Evolutionary conservation across 148 eudicot species (phyloP).

Genomic region (Nepenthes mirabilis): DNA sequence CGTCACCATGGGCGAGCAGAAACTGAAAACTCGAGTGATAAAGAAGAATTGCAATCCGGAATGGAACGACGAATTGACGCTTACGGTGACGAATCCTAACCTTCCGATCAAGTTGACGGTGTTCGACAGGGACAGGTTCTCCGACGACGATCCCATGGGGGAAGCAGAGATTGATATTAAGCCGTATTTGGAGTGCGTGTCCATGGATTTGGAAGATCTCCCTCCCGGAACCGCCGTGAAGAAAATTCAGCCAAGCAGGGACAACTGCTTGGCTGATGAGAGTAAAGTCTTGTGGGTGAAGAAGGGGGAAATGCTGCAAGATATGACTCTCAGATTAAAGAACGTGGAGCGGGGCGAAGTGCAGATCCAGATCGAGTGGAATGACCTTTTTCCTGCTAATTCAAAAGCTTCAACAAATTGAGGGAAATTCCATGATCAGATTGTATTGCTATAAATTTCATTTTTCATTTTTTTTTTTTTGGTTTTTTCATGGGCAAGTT

Average conservation of each 20-base stretch:
- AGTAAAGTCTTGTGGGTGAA: slow-evolving; percentile 12
- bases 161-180: slow-evolving; percentile 10
- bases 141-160: slow-evolving; percentile 11
- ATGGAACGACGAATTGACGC: slow-evolving; percentile 54
- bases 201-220: neutral
- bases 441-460: no score
- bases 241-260: slow-evolving; percentile 9
- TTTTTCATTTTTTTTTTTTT: no score
- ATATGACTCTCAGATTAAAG: slow-evolving; percentile 5
- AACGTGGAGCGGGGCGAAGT: slow-evolving; percentile 11
- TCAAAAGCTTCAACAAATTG: neutral
- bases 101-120: slow-evolving; percentile 21
- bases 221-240: slow-evolving; percentile 14
- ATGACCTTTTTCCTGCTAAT: neutral
- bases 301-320: slow-evolving; percentile 13
- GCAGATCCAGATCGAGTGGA: slow-evolving; percentile 10
- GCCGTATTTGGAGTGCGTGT: slow-evolving; percentile 10
- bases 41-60: slow-evolving; percentile 34
- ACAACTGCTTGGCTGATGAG: slow-evolving; percentile 8
- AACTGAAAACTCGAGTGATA: slow-evolving; percentile 38
- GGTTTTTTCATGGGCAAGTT: no score
- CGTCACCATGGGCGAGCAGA: slow-evolving; percentile 20
- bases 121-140: slow-evolving; percentile 8
- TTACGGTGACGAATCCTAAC: slow-evolving; percentile 28
- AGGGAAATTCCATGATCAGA: no score